Base-by-base conservation (phyloP, 371 early-diverging fungal genomes). In the Zychaea mexicana region DNA sequence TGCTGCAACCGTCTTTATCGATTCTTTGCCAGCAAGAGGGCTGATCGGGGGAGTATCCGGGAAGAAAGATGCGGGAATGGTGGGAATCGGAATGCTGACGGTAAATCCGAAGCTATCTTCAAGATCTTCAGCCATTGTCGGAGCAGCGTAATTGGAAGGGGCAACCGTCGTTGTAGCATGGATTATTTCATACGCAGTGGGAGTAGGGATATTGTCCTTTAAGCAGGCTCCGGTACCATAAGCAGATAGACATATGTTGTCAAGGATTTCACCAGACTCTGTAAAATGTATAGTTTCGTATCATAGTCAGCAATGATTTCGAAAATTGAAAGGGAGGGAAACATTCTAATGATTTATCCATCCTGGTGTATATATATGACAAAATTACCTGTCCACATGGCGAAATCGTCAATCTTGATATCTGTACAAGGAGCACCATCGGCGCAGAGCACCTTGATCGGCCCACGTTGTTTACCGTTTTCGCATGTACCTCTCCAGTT, bases 41-140 rank as follows among this genome's bases (percentile, higher is more conserved):
- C 60, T 61, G 39, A 61, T 61, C 7, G 61, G 61, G 2, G 22
- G 33, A 22, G 39, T 32, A 38, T 61, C 39, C 36, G 61, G 61
- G 27, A 39, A 61, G 19, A 60, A 57, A 13, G 57, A 57, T 13
- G 57, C 57, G n/a, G 57, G 57, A 2, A 57, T 57, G 19, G 39
- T 57, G 15, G 57, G 57, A 10, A 57, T 57, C 24, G 57, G 39
- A 38, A 57, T 38, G 22, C 38, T 22, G 3, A 57, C 21, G 0
- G 38, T 57, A 39, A 32, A 57, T 15, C 57, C 38, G 17, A 57
- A 57, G 26, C 38, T 57, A 22, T 57, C 57, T 3, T 38, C 57
- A 26, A 39, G 12, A 12, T 57, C 57, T 10, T 57, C 57, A 22
- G 33, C n/a, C 57, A 57, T 57, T 6, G 36, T 57, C 2, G 57